Base-by-base conservation (phyloP, 768 basidiomycete species). In the Dentipellis sp. region DNA sequence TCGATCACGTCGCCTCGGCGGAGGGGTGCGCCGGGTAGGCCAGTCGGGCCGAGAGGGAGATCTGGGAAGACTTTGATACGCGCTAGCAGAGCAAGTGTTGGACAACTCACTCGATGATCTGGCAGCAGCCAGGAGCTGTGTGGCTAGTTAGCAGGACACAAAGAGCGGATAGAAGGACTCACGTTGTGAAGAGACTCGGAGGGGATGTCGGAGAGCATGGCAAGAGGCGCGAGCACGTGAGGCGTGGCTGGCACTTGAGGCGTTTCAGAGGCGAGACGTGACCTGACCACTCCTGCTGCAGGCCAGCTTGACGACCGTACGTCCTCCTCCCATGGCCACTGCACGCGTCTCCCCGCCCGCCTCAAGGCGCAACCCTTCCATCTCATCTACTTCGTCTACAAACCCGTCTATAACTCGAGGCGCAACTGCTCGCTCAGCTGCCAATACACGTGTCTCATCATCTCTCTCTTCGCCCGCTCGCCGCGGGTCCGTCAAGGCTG, bases 1-100 rank as follows among this genome's bases (percentile, higher is more conserved):
- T 89, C 85, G 59, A 92, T 70, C 40, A 88, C 75, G 66, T 90
- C 84, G 37, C 85, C 85, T 48, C 74, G 71, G 47, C 67, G 59
- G 36, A 81, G 63, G 23, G 74, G 66, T 23, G 29, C 29, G 29
- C 29, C 29, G 29, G 29, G 29, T 29, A 29, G 6, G 29, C 29
- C 29, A 29, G 29, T 29, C 29, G 29, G 29, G 29, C 29, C 29
- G 29, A 29, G 29, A 29, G 29, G 29, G 29, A 29, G 29, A 29
- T 6, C 29, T 29, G 29, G 3, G 3, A 6, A 3, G 29, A 6
- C 29, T 3, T 29, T 29, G 29, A 29, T 29, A 29, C 6, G 29
- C 29, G 29, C 29, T 29, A 29, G 29, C 29, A 29, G 29, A 29
- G 29, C 29, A 29, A 29, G 29, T 29, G 6, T 29, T 29, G 29